phyloP scores from a whole-genome alignment of 2,329 filamentous ascomycete species.

The Talaromyces sp. region DNA sequence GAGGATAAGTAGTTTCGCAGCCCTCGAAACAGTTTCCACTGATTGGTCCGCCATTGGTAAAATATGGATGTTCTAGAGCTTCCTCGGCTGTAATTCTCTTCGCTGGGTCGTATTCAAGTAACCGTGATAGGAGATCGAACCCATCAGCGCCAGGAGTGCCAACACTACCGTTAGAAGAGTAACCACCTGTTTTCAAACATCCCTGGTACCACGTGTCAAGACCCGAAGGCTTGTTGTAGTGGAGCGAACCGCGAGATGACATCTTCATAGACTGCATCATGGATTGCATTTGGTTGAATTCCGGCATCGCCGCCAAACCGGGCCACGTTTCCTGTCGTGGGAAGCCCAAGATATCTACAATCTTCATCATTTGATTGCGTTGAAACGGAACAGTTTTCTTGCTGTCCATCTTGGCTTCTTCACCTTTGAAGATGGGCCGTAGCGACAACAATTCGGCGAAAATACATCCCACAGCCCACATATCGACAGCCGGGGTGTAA shows the following conservation, averaged over 20 bases:
- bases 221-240: slow-evolving; percentile 51
- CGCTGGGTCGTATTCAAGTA: slow-evolving; percentile 89
- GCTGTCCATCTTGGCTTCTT: slow-evolving; percentile 97
- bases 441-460: slow-evolving; percentile 90
- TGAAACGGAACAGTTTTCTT: slow-evolving; percentile 98
- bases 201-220: slow-evolving; percentile 79
- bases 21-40: slow-evolving; percentile 87
- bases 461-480: slow-evolving; percentile 97
- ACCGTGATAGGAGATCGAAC: slow-evolving; percentile 71
- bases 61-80: slow-evolving; percentile 88
- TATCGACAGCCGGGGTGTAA: slow-evolving; percentile 93
- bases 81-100: slow-evolving; percentile 82
- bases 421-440: slow-evolving; percentile 94
- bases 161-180: slow-evolving; percentile 46
- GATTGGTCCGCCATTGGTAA: slow-evolving; percentile 65
- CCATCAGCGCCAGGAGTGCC: slow-evolving; percentile 69
- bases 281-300: slow-evolving; percentile 67
- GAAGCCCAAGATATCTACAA: slow-evolving; percentile 91
- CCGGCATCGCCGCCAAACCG: slow-evolving; percentile 76
- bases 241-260: slow-evolving; percentile 40
- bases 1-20: slow-evolving; percentile 81
- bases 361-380: slow-evolving; percentile 98
- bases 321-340: slow-evolving; percentile 89
- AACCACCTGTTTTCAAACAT: slow-evolving; percentile 60
- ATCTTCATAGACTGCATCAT: slow-evolving; percentile 35